Conservation (phyloP, 257 asterid genomes). For the Gentiana straminea region DNA sequence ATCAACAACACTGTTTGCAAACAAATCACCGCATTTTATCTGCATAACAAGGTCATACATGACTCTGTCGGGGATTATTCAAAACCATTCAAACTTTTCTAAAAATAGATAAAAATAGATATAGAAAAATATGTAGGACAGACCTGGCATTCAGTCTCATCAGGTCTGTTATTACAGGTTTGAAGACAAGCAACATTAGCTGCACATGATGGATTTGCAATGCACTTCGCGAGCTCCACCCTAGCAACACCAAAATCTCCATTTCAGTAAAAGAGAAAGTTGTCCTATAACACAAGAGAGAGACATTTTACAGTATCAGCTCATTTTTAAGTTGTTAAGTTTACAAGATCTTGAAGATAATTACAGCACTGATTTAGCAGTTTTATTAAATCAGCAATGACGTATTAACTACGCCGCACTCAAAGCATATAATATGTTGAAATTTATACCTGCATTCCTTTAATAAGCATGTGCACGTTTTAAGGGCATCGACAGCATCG, state of each 20-base stretch:
- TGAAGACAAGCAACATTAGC: conserved; percentile 93
- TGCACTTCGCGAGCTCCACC: conserved; percentile 85
- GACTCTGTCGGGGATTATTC: background rate
- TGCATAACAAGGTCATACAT: conserved; percentile 24
- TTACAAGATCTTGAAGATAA: background rate
- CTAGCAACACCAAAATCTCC: conserved; percentile 25
- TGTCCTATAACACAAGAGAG: background rate
- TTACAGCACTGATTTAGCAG: background rate
- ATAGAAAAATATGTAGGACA: conserved; percentile 5
- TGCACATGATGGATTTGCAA: conserved; percentile 87
- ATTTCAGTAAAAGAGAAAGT: background rate
- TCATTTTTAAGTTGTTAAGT: background rate
- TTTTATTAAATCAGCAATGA: background rate
- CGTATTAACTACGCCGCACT: background rate
- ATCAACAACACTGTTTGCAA: conserved; percentile 78
- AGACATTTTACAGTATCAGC: background rate
- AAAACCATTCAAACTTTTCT: too few relatives aligned
- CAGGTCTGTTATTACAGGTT: conserved; percentile 91
- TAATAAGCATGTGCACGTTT: conserved; percentile 74
- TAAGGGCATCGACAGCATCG: conserved; percentile 85
- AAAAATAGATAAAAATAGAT: background rate
- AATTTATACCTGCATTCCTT: conserved; percentile 83
- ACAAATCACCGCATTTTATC: conserved; percentile 95
- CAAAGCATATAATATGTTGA: background rate
- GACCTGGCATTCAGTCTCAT: conserved; percentile 98